Base-by-base conservation (phyloP, 208 protist species). In the Trypanosoma mega region DNA sequence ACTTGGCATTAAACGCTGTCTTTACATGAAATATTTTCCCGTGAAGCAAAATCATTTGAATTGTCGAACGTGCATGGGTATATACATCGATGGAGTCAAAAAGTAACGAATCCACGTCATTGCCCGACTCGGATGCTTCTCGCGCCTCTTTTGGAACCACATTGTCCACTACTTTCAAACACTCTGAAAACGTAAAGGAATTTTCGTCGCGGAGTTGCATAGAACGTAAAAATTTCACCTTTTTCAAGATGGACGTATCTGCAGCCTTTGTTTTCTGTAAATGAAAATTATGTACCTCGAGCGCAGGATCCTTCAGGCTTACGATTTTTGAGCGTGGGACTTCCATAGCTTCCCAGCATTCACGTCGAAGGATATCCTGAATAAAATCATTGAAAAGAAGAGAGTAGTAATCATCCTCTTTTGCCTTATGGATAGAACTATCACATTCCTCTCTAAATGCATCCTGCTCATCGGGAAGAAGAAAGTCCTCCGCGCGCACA, bases 341-440 rank as follows among this genome's bases (percentile, higher is more conserved):
- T 37, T 94, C 83, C 89, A 96, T 97, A 36, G 80, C 63, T 24
- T 92, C 85, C 62, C 78, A 94, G 69, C 89, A 96, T 39, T 82
- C 75, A 48, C 63, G 43, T 46, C 59, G 52, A 53, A 95, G 78
- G 5, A 46, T 78, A 43, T 90, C 68, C 47, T 90, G 85, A 20
- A 87, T 63, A 68, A 88, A 93, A 43, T 92, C 78, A 56, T 93
- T 94, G 29, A 77, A 37, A 14, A 93, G 68, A 16, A 76, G 60
- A 51, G 64, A 62, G 60, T 90, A 93, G 64, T 91, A 87, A 47
- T 89, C 78, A 9, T 75, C 55, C 53, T 86, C 77, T 29, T 73
- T 78, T 63, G 90, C 82, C 23, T 78, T 54, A 7, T 79, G 47
- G 24, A 92, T 80, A 27, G 75, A 71, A 11, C 63, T 61, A 0